Base-by-base conservation (phyloP, 495 filamentous ascomycete genomes). In the Aspergillus haitiensis region DNA sequence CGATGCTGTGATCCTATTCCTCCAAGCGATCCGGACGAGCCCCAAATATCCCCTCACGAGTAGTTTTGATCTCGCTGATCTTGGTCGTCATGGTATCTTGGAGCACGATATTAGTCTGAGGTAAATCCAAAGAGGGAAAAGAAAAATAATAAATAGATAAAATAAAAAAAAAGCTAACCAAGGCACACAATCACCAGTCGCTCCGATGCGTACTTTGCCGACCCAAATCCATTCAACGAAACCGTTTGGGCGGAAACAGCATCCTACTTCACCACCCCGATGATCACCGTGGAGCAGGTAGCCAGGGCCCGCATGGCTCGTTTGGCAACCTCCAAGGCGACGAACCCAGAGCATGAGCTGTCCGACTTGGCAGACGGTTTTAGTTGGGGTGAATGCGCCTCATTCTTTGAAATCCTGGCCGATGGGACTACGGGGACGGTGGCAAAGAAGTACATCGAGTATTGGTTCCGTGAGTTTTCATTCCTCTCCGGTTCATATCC, bases 341-440 rank as follows among this genome's bases (percentile, higher is more conserved):
- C 53, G 3, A 62, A 62, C 31, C 60, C 60, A 0, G 31, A 62
- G 32, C 37, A 53, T 34, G 13, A 15, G 8, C 37, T 62, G 21
- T 62, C 60, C 6, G 27, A 12, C 1, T 47, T 62, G 10, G 60
- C 60, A 7, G 60, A 62, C 47, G 60, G 54, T 2, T 62, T 62
- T 55, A 62, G 60, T 40, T 62, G 60, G 60, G 60, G 60, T 33
- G 60, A 62, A 35, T 62, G 60, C 48, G 60, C 60, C 6, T 52
- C 60, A n/a, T 62, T 62, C 60, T 62, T 62, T 13, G 60, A 62
- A 48, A 62, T 62, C 54, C 53, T 62, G 60, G 60, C 60, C 7
- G 60, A 62, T 48, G 60, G 60, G 12, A 62, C 54, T 2, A 62
- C 60, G 0, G 60, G 60, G 15, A 62, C 54, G 8, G 60, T 62